Base-by-base conservation (phyloP, 164 flowering plant genomes). In the Liriodendron chinense region DNA sequence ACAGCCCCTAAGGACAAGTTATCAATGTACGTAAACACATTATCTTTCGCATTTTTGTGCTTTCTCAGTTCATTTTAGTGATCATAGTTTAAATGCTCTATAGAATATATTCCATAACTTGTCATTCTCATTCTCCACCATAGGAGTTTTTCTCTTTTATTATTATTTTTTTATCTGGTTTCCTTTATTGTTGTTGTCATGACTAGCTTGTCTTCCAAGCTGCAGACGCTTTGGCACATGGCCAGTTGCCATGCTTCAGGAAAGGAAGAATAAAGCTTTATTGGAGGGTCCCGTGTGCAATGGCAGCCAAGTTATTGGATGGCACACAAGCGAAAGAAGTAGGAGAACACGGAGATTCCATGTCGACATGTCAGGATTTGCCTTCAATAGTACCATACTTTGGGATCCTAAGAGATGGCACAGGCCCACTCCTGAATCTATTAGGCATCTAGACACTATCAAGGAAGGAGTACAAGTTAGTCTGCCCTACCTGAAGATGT, bases 321-420 rank as follows among this genome's bases (percentile, higher is more conserved):
- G 98, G 98, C 89, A 90, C 72, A 80, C 88, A 49, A 77, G 75
- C 80, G 79, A 77, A 26, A 72, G 71, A 28, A 77, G 69, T 22
- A 72, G 61, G 76, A 82, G 81, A 79, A 75, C 73, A 24, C 79
- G 85, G 53, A 90, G 97, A 78, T 93, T 93, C 79, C 90, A 92
- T 84, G 89, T 87, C 75, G 92, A 86, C 71, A 82, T 91, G 75
- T 81, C 98, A 10, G 98, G 97, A 16, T 94, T 94, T 79, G 97
- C 98, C 48, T 94, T 94, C 85, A 94, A 91, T 69, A 93, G 97
- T 78, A 86, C 98, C 26, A 85, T 94, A 47, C 86, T 93, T 13
- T 94, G 98, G 98, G 97, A 94, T 78, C 90, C 93, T 12, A 87
- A 87, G 82, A 83, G 93, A 80, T 94, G 95, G 97, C 91, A 89